These are phyloP conservation scores for Phialocephala sp. DNA, from an alignment of 2,329 filamentous ascomycete species.

Conservation along the genomic window DNA sequence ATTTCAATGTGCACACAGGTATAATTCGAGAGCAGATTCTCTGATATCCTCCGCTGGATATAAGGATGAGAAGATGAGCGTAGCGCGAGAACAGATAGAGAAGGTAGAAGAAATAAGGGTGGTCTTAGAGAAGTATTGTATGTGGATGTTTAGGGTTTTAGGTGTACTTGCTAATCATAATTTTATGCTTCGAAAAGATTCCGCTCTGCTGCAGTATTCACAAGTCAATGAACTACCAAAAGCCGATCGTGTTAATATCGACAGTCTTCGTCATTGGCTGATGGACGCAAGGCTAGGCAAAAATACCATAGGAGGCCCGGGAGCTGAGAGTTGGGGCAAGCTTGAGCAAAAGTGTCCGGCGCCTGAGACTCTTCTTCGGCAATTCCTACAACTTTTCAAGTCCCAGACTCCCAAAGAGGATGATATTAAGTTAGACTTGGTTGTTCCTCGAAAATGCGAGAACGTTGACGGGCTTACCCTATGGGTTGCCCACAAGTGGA, in stretches of 20 bases:
- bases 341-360: not conserved
- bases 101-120: slow-evolving; percentile 24
- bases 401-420: slow-evolving; percentile 1
- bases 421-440: slow-evolving; percentile 4
- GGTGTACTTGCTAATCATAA: too few species aligned
- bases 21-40: not conserved
- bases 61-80: not conserved
- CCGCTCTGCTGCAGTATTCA: slow-evolving; percentile 27
- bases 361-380: slow-evolving; percentile 7
- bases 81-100: too few species aligned
- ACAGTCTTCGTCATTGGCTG: slow-evolving; percentile 13
- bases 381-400: slow-evolving; percentile 15
- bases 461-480: slow-evolving; percentile 27
- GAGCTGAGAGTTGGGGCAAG: not conserved
- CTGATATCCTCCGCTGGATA: not conserved
- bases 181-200: slow-evolving; percentile 23
- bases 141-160: too few species aligned
- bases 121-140: slow-evolving; percentile 31
- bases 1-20: not conserved
- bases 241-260: slow-evolving; percentile 27
- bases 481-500: slow-evolving; percentile 28
- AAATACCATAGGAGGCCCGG: not conserved
- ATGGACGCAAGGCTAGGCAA: not conserved
- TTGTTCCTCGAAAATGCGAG: slow-evolving; percentile 21
- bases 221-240: slow-evolving; percentile 21